These are phyloP conservation scores for Phylloboletellus chloephorus DNA, from an alignment of 1,284 basidiomycete genomes.

Conservation along the genomic window DNA sequence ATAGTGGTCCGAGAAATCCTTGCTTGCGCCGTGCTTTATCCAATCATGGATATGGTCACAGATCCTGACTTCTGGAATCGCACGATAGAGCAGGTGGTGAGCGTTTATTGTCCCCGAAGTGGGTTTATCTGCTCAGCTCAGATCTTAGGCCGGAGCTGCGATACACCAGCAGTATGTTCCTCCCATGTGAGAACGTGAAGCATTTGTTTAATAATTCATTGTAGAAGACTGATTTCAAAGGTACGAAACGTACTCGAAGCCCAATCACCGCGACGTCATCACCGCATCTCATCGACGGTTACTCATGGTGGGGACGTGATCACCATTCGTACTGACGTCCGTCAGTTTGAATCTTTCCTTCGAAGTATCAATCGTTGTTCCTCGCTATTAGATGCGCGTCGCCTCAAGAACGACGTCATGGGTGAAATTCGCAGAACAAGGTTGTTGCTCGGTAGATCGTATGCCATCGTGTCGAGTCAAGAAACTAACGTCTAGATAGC, in stretches of 20 bases:
- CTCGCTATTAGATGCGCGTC: constrained; percentile 80
- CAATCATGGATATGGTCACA: constrained; percentile 85
- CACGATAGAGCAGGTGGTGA: constrained; percentile 82
- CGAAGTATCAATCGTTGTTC: constrained; percentile 77
- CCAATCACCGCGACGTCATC: constrained; percentile 57
- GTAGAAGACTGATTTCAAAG: constrained; percentile 75
- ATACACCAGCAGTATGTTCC: constrained; percentile 82
- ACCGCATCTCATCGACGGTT: constrained; percentile 35
- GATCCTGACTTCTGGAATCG: constrained; percentile 98
- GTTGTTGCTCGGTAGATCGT: constrained; percentile 52
- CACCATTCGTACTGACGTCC: constrained; percentile 69
- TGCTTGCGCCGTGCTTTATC: constrained; percentile 77
- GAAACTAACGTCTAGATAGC: constrained; percentile 39
- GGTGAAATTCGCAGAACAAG: constrained; percentile 81
- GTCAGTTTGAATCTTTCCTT: constrained; percentile 86
- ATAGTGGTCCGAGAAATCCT: constrained; percentile 80
- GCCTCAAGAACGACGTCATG: constrained; percentile 87
- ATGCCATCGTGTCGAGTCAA: not conserved
- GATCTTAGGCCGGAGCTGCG: constrained; percentile 70
- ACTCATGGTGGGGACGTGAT: constrained; percentile 57
- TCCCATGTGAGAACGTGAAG: not conserved
- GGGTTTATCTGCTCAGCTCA: constrained; percentile 6
- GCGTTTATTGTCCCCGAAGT: constrained; percentile 25
- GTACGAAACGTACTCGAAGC: constrained; percentile 79
- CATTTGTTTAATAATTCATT: constrained; percentile 8